Evolutionary conservation across 805 yeast genomes (phyloP).

Genomic region (Cyberlindnera sargentensis): DNA sequence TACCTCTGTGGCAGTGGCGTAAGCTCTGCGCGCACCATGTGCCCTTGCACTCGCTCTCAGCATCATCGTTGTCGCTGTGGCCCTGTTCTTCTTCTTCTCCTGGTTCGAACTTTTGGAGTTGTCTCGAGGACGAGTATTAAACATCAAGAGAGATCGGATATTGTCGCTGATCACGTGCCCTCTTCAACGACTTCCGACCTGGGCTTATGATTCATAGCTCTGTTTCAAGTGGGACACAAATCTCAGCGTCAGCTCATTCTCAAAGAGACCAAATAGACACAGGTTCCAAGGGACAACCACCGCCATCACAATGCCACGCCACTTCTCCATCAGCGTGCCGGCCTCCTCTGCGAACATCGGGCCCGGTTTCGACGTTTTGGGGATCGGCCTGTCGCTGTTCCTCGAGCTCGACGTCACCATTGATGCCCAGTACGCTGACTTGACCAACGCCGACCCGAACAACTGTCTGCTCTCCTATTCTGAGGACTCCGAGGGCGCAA

Average conservation of each 20-base stretch:
- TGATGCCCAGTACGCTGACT: constrained; percentile 41
- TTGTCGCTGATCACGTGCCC: too few relatives aligned
- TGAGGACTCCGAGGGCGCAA: constrained; percentile 69
- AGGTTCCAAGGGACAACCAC: too few relatives aligned
- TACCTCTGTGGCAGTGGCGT: constrained; percentile 17
- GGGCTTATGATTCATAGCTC: too few relatives aligned
- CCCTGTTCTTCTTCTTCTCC: too few relatives aligned
- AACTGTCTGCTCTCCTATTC: constrained; percentile 66
- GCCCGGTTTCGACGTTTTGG: constrained; percentile 96
- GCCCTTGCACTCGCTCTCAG: constrained; percentile 7
- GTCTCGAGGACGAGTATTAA: too few relatives aligned
- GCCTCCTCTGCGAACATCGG: constrained; percentile 98
- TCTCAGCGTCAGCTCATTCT: too few relatives aligned
- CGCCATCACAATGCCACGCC: constrained; percentile 32
- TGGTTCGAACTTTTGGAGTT: too few relatives aligned
- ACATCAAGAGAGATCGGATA: too few relatives aligned
- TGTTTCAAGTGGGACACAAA: too few relatives aligned
- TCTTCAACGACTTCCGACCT: too few relatives aligned
- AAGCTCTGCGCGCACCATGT: constrained; percentile 4
- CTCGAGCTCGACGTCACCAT: constrained; percentile 63
- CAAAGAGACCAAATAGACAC: too few relatives aligned
- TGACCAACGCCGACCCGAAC: constrained; percentile 52
- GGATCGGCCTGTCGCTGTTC: constrained; percentile 76
- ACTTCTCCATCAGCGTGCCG: constrained; percentile 69
- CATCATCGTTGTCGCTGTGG: constrained; percentile 2